Percentiles rank a stretch among this genome's conserved stretches.
Evolutionary conservation across 345 rosid genomes (phyloP).

Genomic region (Citrus inodora): DNA sequence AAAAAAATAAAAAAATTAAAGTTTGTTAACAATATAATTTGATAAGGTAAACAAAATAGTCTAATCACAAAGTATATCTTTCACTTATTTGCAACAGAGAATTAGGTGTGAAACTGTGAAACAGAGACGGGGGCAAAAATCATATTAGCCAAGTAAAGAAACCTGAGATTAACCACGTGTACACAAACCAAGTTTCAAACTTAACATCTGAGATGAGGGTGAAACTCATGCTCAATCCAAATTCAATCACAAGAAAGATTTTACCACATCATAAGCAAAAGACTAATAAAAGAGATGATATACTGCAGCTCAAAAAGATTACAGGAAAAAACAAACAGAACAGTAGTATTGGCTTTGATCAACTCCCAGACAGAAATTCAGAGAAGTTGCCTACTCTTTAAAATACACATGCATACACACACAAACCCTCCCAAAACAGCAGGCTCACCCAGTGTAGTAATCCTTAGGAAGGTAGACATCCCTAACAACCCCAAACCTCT

Average conservation of each 20-base stretch:
- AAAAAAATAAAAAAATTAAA: too few species aligned
- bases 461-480: slow-evolving; percentile 94
- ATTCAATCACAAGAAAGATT: background rate
- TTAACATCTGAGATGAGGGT: background rate
- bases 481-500: slow-evolving; percentile 83
- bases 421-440: background rate
- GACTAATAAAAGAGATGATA: background rate
- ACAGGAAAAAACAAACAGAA: background rate
- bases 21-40: too few species aligned
- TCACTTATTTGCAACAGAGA: background rate
- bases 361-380: background rate
- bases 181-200: background rate
- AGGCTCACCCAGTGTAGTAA: slow-evolving; percentile 82
- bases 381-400: background rate
- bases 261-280: background rate
- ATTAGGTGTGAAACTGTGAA: background rate
- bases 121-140: background rate
- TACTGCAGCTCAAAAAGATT: background rate
- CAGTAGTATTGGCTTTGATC: background rate
- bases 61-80: background rate
- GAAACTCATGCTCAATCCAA: background rate
- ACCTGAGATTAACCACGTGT: background rate
- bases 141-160: background rate
- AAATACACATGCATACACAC: too few species aligned
- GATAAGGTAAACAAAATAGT: background rate